Percentiles rank a stretch among this genome's conserved stretches.
These are phyloP conservation scores for Spergularia bocconei DNA, from an alignment of 148 eudicot species.

Conservation along the genomic window DNA sequence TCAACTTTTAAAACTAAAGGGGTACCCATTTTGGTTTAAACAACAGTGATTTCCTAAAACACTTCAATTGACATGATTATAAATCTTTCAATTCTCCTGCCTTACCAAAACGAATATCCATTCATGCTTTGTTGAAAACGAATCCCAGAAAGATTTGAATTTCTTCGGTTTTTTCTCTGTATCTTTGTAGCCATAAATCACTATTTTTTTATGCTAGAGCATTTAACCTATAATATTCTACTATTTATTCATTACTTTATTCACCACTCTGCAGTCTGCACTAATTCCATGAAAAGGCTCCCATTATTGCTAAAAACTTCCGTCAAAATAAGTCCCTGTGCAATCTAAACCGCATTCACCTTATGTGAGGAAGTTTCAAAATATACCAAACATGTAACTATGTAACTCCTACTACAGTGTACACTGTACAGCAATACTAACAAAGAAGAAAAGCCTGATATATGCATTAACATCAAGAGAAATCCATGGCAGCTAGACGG, in stretches of 20 bases:
- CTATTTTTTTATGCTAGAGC: not conserved
- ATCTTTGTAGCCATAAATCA: not conserved
- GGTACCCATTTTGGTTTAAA: not conserved
- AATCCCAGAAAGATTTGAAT: not conserved
- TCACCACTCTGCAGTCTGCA: not conserved
- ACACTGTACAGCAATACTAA: not conserved
- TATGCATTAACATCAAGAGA: not conserved
- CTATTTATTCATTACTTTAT: not conserved
- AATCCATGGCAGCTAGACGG: constrained; percentile 7
- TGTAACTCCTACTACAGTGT: not conserved
- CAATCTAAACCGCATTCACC: not conserved
- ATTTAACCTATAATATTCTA: not conserved
- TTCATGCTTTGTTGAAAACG: not conserved
- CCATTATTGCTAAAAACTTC: not conserved
- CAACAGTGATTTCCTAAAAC: not conserved
- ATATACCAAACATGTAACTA: constrained; percentile 6
- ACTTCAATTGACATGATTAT: not conserved
- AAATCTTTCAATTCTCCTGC: not conserved
- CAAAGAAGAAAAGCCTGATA: not conserved
- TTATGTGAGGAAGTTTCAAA: not conserved
- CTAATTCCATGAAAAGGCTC: not conserved
- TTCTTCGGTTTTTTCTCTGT: too few relatives aligned
- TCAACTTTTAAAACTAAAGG: not conserved
- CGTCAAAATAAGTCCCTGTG: not conserved
- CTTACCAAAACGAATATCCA: not conserved